Conservation (phyloP, 805 yeast genomes). For the Candida palmyrensis region DNA sequence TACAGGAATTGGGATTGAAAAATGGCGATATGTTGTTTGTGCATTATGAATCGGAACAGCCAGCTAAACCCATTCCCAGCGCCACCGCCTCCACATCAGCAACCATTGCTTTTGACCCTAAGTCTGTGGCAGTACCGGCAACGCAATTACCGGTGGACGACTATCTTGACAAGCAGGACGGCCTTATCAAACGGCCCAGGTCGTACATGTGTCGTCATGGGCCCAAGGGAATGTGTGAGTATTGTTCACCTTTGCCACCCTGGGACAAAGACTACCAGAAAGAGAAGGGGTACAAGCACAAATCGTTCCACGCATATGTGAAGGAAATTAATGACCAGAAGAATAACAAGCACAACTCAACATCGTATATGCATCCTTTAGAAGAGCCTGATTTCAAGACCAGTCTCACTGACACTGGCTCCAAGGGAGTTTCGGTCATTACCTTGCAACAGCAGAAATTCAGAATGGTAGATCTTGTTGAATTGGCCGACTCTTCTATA, state of each 20-base stretch:
- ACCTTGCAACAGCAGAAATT: conserved; percentile 85
- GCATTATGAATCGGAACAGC: conserved; percentile 20
- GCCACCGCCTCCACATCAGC: conserved; percentile 4
- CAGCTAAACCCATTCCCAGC: conserved; percentile 4
- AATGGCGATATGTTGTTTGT: conserved; percentile 58
- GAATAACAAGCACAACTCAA: conserved; percentile 56
- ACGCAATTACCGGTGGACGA: conserved; percentile 66
- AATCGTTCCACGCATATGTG: conserved; percentile 79
- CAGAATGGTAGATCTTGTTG: conserved; percentile 97
- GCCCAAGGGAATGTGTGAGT: conserved; percentile 96
- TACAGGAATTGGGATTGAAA: conserved; percentile 43
- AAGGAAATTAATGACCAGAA: conserved; percentile 64
- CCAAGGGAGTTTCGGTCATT: conserved; percentile 80
- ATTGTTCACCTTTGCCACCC: conserved; percentile 93
- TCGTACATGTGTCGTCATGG: conserved; percentile 78
- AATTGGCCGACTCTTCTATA: conserved; percentile 68
- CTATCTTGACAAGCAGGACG: conserved; percentile 57
- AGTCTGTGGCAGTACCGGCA: conserved; percentile 17
- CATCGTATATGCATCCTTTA: conserved; percentile 69
- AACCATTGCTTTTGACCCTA: too few species aligned
- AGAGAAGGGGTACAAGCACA: conserved; percentile 77
- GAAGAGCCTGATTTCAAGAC: conserved; percentile 62
- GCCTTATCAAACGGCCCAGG: conserved; percentile 62
- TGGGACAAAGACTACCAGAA: conserved; percentile 79
- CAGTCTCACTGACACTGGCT: conserved; percentile 49